Base-by-base conservation (phyloP, 2,329 filamentous ascomycete species). In the Exophiala alcalophila region DNA sequence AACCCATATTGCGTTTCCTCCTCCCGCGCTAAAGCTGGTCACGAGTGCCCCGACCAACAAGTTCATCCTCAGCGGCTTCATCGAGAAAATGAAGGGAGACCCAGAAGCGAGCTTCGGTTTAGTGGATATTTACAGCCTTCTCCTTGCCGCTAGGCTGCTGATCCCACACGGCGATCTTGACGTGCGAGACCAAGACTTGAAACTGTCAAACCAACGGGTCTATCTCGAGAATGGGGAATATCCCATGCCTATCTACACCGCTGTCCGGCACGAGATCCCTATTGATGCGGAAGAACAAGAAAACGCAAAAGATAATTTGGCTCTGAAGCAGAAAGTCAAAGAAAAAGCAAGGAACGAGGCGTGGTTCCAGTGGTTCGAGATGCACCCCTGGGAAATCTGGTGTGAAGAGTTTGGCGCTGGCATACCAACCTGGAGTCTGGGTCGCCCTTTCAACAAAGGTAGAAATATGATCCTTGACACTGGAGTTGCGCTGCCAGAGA, bases 351-450 rank as follows among this genome's bases (percentile, higher is more conserved):
- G 65, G 40, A 67, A 74, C 47, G 84, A 94, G 58, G 76, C 88
- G 2, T 97, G 90, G 86, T 98, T 97, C 57, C 91, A 98, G 58
- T 97, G 92, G 91, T 96, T 92, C 55, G 92, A 98, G 59, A 84
- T 91, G 57, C 94, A 88, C 0, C 91, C 91, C 0, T 96, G 94
- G 59, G 91, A 97, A 62, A 84, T 96, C 61, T 96, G 92, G 64
- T 95, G 89, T 56, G 91, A 97, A 64, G 91, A 96, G 59, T 82
- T 95, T 36, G 77, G 77, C 16, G 89, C 91, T 2, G 91, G 92
- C 3, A 96, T 98, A 48, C 92, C 92, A 0, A 95, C 87, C 0
- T 98, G 91, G 89, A 86, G 89, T 5, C 71, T 97, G 46, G 92
- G 92, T 3, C 78, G 92, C 31, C 81, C 77, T 44, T 98, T 96